Evolutionary conservation across 164 flowering plant species (phyloP).

Genomic region (Stephania yunnanensis): DNA sequence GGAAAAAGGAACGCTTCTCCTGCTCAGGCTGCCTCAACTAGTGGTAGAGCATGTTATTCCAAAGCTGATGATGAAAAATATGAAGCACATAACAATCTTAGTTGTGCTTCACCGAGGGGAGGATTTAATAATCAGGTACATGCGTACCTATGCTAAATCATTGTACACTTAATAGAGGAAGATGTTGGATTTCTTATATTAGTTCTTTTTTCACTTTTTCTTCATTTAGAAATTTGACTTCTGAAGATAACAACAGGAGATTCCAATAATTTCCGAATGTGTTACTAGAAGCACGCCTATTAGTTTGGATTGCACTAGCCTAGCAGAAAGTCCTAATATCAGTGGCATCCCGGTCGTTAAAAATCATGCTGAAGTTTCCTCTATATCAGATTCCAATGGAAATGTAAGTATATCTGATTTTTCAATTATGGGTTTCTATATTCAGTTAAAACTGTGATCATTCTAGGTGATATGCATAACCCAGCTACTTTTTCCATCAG

Average conservation of each 20-base stretch:
- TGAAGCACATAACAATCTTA: conserved; percentile 19
- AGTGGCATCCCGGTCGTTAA: conserved; percentile 15
- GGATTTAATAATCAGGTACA: conserved; percentile 30
- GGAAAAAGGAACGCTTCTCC: conserved; percentile 26
- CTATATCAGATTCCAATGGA: conserved; percentile 29
- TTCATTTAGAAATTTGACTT: conserved; percentile 42
- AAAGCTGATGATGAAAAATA: conserved; percentile 22
- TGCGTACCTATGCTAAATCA: conserved; percentile 4
- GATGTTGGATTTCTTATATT: conserved; percentile 5
- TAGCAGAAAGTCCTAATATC: conserved; percentile 17
- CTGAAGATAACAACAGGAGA: conserved; percentile 47
- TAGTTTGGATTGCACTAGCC: conserved; percentile 14
- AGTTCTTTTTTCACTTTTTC: conserved; percentile 13
- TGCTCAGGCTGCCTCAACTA: conserved; percentile 28
- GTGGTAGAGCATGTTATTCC: conserved; percentile 26
- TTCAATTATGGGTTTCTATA: neutral
- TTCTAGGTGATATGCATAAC: neutral
- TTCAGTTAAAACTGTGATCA: neutral
- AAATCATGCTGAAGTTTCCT: conserved; percentile 12
- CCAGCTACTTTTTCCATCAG: neutral
- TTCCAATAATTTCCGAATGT: conserved; percentile 19
- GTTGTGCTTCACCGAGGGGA: conserved; percentile 17
- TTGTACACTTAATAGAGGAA: neutral
- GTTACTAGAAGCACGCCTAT: conserved; percentile 20
- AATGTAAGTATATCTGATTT: conserved; percentile 31